A percentile compares a stretch with the other conserved stretches of the same genome.
phyloP scores from a whole-genome alignment of 345 rosid genomes.

The Brassica nigra region DNA sequence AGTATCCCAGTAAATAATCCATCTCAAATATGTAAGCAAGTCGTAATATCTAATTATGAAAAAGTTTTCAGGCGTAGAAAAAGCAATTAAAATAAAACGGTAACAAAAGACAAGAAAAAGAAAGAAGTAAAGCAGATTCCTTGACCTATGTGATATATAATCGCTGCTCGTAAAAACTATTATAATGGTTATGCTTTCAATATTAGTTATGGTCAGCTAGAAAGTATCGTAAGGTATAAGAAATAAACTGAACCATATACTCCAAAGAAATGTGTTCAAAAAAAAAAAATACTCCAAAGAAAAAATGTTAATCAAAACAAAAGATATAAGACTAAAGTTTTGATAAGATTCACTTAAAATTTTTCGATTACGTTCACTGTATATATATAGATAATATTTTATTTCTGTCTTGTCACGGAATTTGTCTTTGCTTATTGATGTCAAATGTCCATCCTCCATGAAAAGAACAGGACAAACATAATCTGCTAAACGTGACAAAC shows the following conservation, averaged over 20 bases:
- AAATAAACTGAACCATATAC: background rate
- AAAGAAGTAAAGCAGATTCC: background rate
- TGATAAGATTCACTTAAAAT: background rate
- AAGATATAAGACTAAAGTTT: background rate
- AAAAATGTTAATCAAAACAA: background rate
- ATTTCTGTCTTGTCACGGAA: slow-evolving; percentile 10
- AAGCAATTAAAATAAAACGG: background rate
- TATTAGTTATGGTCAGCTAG: background rate
- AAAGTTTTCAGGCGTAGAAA: background rate
- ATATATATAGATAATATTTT: background rate
- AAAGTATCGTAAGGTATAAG: background rate
- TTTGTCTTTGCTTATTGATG: slow-evolving; percentile 23
- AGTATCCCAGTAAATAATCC: background rate
- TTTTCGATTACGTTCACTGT: background rate
- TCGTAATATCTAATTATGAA: background rate
- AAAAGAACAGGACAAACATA: slow-evolving; percentile 19
- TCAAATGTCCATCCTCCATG: slow-evolving; percentile 28
- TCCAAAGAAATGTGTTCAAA: too few relatives aligned
- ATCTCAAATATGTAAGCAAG: background rate
- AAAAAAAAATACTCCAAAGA: background rate
- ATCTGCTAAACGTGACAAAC: too few relatives aligned
- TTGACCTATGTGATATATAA: background rate
- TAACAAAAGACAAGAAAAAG: background rate
- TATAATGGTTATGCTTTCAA: background rate
- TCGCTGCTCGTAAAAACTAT: background rate